Conservation (phyloP, 441 rosid species). For the Adansonia grandidieri region DNA sequence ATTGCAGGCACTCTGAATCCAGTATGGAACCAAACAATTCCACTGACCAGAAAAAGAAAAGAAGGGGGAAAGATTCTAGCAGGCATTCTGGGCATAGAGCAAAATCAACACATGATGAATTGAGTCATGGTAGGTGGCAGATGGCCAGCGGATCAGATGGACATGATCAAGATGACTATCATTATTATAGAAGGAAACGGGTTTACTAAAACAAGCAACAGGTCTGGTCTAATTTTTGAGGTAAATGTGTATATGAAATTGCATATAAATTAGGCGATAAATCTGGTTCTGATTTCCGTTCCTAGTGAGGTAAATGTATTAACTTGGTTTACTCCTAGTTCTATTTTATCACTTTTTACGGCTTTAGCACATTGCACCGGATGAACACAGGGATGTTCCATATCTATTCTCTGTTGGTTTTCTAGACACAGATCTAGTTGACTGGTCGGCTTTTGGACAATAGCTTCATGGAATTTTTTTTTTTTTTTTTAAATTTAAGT, state of each 20-base stretch:
- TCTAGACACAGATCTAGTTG: constrained; percentile 48
- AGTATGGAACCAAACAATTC: constrained; percentile 28
- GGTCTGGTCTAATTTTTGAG: constrained; percentile 35
- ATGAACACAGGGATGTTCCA: constrained; percentile 18
- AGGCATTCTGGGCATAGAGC: constrained; percentile 35
- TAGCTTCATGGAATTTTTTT: constrained; percentile 37
- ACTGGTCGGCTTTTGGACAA: constrained; percentile 37
- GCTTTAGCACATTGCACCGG: constrained; percentile 32
- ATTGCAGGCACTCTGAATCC: constrained; percentile 28
- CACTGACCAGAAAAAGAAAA: constrained; percentile 25
- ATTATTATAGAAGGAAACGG: constrained; percentile 33
- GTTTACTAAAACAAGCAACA: constrained; percentile 34
- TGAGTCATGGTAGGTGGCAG: constrained; percentile 48
- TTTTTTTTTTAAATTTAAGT: constrained; percentile 10
- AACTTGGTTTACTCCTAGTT: constrained; percentile 25
- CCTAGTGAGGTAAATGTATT: constrained; percentile 38
- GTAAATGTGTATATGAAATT: constrained; percentile 50
- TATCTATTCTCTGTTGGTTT: constrained; percentile 44
- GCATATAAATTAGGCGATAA: constrained; percentile 36
- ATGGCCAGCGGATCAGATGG: constrained; percentile 41
- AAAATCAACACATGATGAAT: constrained; percentile 29
- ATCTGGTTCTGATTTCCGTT: constrained; percentile 34
- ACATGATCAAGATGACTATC: constrained; percentile 31
- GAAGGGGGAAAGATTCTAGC: constrained; percentile 31
- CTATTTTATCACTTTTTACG: neutral